These are phyloP conservation scores for Ambrosiella cleistominuta DNA, from an alignment of 2,329 filamentous ascomycete genomes.

Conservation along the genomic window DNA sequence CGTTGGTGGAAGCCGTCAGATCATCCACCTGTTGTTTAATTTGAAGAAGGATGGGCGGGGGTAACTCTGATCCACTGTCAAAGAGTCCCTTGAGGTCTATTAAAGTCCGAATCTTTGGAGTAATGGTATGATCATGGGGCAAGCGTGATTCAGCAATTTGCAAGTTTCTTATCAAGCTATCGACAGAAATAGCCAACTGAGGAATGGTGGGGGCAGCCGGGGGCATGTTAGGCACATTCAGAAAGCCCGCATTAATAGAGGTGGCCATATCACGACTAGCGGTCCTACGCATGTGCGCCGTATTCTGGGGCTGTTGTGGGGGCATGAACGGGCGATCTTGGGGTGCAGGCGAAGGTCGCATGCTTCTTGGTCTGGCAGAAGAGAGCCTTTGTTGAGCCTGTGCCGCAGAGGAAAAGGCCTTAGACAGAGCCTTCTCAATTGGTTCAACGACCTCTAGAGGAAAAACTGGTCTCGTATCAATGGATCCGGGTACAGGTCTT, in stretches of 20 bases:
- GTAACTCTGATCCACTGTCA: conserved; percentile 59
- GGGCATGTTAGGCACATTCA: background rate
- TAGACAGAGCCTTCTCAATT: conserved; percentile 88
- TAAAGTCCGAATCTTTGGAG: conserved; percentile 67
- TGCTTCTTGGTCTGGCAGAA: conserved; percentile 36
- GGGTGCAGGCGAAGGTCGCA: conserved; percentile 15
- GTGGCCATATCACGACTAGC: background rate
- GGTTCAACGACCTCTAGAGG: conserved; percentile 68
- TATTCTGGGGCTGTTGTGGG: background rate
- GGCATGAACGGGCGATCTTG: conserved; percentile 15
- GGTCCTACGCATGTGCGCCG: background rate
- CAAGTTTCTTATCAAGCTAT: conserved; percentile 55
- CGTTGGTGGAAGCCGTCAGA: conserved; percentile 48
- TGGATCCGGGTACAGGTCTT: conserved; percentile 81
- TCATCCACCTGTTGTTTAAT: conserved; percentile 73
- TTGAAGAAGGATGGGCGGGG: conserved; percentile 63
- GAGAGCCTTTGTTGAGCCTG: conserved; percentile 33
- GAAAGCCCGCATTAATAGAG: background rate
- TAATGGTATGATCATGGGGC: conserved; percentile 57
- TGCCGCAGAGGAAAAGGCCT: conserved; percentile 47
- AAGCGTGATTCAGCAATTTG: conserved; percentile 59
- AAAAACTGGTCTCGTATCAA: conserved; percentile 87
- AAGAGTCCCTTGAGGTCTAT: conserved; percentile 62
- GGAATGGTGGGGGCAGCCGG: background rate
- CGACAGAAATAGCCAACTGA: conserved; percentile 28